Conservation (phyloP, 129 eudicot species). For the Arctium minus region DNA sequence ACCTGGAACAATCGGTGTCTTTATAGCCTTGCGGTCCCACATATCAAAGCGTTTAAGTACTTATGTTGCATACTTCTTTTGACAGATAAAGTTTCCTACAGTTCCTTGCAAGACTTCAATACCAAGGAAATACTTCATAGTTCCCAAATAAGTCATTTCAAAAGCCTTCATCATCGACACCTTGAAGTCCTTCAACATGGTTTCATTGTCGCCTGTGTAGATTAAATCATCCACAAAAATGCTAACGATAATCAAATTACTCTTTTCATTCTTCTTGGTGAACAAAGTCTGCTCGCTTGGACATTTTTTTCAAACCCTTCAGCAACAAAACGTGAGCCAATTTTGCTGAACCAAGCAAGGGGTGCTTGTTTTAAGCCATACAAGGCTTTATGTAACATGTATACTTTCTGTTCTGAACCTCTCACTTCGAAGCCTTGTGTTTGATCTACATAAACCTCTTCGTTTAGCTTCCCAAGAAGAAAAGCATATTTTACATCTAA, state of each 20-base stretch:
- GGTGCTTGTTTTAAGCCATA: no score
- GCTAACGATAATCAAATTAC: background rate
- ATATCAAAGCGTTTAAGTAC: slow-evolving; percentile 1
- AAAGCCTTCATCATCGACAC: background rate
- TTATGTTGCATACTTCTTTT: slow-evolving; percentile 7
- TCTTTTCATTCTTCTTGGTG: background rate
- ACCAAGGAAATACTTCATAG: background rate
- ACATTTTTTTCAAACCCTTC: background rate
- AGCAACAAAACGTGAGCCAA: background rate
- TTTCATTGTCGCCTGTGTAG: background rate
- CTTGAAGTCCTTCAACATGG: background rate
- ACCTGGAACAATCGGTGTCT: background rate
- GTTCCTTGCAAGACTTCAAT: background rate
- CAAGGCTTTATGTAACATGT: no score
- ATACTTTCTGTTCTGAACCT: background rate
- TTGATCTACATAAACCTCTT: background rate
- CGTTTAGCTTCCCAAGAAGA: background rate
- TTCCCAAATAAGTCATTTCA: background rate
- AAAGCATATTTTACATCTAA: slow-evolving; percentile 6
- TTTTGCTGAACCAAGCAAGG: background rate
- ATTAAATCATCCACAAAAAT: background rate
- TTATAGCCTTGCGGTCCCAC: background rate
- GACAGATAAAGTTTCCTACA: background rate
- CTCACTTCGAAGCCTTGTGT: background rate
- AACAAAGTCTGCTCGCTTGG: background rate